Conservation (phyloP, 108 stramenopile species). For the Nitzschia sp. region DNA sequence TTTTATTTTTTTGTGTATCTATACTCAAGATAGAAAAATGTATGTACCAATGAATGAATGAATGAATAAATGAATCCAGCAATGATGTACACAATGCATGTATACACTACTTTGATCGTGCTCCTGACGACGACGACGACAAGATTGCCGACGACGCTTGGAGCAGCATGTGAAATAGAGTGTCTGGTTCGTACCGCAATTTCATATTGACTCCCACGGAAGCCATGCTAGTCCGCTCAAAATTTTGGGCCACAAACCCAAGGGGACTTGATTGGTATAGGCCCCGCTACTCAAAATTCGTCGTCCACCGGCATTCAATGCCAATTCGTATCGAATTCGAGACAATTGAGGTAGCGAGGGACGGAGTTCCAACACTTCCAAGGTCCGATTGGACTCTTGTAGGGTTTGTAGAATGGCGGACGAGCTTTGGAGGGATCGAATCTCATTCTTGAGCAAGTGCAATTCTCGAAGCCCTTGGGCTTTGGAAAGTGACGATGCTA, state of each 20-base stretch:
- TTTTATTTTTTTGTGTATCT: too few species aligned
- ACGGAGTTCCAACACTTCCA: neutral
- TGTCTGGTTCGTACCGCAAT: too few species aligned
- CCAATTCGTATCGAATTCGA: conserved; percentile 4
- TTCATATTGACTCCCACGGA: too few species aligned
- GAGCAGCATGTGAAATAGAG: too few species aligned
- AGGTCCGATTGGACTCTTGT: neutral
- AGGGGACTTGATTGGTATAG: neutral
- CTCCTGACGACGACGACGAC: too few species aligned
- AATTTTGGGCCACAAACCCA: conserved; percentile 11
- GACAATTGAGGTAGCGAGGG: neutral
- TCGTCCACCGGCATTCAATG: conserved; percentile 12
- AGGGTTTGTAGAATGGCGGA: neutral
- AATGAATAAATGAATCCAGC: too few species aligned
- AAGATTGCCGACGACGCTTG: too few species aligned
- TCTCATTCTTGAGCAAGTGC: conserved; percentile 11
- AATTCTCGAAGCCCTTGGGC: neutral
- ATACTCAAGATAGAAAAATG: too few species aligned
- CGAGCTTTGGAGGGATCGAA: neutral
- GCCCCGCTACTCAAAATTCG: neutral
- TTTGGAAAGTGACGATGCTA: neutral
- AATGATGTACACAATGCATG: too few species aligned
- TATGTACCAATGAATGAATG: too few species aligned
- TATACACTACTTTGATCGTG: too few species aligned
- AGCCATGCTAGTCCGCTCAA: too few species aligned